phyloP scores from a whole-genome alignment of 2,329 filamentous ascomycete genomes.

The Hortaea sp. region DNA sequence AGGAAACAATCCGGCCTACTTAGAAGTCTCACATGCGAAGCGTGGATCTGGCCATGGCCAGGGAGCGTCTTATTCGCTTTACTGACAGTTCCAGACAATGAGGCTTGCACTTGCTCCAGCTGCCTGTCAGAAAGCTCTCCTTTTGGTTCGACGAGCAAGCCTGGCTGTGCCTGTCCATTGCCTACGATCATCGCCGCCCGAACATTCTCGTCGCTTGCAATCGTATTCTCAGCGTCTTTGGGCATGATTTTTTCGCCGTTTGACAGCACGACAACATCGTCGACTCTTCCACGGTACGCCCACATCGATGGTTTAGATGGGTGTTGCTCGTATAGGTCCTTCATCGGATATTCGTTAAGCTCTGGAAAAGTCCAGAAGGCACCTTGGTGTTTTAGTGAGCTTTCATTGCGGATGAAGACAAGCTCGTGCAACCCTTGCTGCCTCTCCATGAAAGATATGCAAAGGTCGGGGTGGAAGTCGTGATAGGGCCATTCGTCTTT shows the following conservation, averaged over 20 bases:
- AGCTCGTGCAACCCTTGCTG: too few relatives aligned
- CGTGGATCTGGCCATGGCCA: conserved; percentile 34
- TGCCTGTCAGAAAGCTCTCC: neutral
- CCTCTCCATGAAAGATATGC: too few relatives aligned
- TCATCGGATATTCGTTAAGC: conserved; percentile 17
- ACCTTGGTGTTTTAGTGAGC: neutral
- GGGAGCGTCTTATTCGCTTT: conserved; percentile 32
- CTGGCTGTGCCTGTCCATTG: conserved; percentile 17
- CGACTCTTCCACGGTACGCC: conserved; percentile 15
- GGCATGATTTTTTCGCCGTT: conserved; percentile 23
- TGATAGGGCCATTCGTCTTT: conserved; percentile 2
- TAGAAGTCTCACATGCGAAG: conserved; percentile 31
- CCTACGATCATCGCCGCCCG: conserved; percentile 24
- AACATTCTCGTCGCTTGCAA: conserved; percentile 13
- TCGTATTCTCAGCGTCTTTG: conserved; percentile 5
- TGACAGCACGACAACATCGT: conserved; percentile 22
- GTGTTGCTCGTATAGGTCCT: conserved; percentile 18
- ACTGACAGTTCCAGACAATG: conserved; percentile 37
- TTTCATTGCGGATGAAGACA: too few relatives aligned
- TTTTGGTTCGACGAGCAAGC: conserved; percentile 21
- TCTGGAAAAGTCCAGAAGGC: conserved; percentile 18
- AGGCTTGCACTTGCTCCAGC: conserved; percentile 25
- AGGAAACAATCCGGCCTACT: conserved; percentile 34
- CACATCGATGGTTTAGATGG: conserved; percentile 15
- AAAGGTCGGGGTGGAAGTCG: neutral